These are phyloP conservation scores for Penicillium nordicum DNA, from an alignment of 2,329 filamentous ascomycete species.

Conservation along the genomic window DNA sequence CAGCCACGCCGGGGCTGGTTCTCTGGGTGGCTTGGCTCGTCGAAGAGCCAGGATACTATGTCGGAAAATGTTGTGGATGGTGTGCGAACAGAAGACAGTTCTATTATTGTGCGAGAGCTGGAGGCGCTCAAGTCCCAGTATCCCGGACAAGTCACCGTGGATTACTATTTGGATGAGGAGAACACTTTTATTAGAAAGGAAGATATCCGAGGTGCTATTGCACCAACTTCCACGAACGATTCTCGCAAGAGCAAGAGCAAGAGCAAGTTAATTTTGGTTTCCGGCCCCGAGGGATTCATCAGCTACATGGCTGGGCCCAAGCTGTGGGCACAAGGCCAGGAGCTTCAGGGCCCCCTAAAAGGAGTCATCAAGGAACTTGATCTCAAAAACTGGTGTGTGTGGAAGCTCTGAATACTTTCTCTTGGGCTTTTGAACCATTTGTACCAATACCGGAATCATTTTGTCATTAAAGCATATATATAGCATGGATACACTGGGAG, in stretches of 20 bases:
- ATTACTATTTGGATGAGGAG: slow-evolving; percentile 82
- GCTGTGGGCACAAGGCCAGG: slow-evolving; percentile 66
- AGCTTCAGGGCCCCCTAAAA: slow-evolving; percentile 70
- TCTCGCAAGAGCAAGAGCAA: slow-evolving; percentile 33
- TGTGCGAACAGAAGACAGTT: slow-evolving; percentile 8
- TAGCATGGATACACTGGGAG: slow-evolving; percentile 9
- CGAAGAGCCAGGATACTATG: slow-evolving; percentile 4
- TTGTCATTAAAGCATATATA: slow-evolving; percentile 8
- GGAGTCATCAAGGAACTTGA: slow-evolving; percentile 65
- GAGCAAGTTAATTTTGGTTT: slow-evolving; percentile 67
- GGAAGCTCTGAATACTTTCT: slow-evolving; percentile 50
- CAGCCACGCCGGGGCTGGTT: slow-evolving; percentile 28
- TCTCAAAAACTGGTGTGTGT: slow-evolving; percentile 55
- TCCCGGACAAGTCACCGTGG: slow-evolving; percentile 58
- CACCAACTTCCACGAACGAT: slow-evolving; percentile 22
- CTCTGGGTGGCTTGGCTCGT: slow-evolving; percentile 26
- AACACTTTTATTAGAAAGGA: slow-evolving; percentile 59
- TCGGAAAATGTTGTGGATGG: background rate
- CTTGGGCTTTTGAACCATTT: background rate
- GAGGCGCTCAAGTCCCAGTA: slow-evolving; percentile 58
- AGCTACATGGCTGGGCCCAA: slow-evolving; percentile 76
- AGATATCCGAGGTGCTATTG: slow-evolving; percentile 44
- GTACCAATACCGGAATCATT: slow-evolving; percentile 11
- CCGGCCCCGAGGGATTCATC: slow-evolving; percentile 88
- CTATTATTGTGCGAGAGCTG: slow-evolving; percentile 59